A percentile compares a stretch with the other conserved stretches of the same genome.
Evolutionary conservation across 2,329 filamentous ascomycete genomes (phyloP).

Genomic region (Ophiostoma tasmaniense): DNA sequence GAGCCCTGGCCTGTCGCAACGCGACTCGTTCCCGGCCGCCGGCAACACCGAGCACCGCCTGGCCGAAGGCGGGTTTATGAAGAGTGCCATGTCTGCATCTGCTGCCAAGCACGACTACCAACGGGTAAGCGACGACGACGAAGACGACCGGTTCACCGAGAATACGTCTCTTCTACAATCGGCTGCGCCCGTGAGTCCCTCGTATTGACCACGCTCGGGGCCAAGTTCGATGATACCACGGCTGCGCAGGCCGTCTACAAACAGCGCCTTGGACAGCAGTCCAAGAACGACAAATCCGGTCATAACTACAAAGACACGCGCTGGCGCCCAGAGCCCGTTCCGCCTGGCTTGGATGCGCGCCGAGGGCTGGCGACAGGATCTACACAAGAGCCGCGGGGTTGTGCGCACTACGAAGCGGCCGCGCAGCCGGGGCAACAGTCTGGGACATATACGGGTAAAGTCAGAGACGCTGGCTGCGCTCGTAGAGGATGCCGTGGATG

Average conservation of each 20-base stretch:
- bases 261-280: not conserved
- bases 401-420: constrained; percentile 20
- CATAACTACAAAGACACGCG: not conserved
- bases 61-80: constrained; percentile 16
- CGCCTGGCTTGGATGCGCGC: constrained; percentile 32
- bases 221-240: not conserved
- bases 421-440: not conserved
- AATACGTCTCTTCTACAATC: constrained; percentile 26
- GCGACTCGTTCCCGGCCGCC: constrained; percentile 23
- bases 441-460: not conserved
- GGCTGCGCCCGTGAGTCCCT: constrained; percentile 11
- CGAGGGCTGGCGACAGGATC: constrained; percentile 31
- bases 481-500: not conserved
- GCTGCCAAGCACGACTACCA: not conserved
- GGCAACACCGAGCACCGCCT: constrained; percentile 14
- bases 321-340: constrained; percentile 18
- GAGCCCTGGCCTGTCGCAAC: constrained; percentile 8
- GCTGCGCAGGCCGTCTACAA: not conserved
- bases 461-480: not conserved
- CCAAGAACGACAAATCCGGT: not conserved
- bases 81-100: not conserved
- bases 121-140: constrained; percentile 18
- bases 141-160: constrained; percentile 24
- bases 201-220: constrained; percentile 33
- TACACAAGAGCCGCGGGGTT: constrained; percentile 27